Conservation (phyloP, 257 asterid genomes). For the Solanum chilense region DNA sequence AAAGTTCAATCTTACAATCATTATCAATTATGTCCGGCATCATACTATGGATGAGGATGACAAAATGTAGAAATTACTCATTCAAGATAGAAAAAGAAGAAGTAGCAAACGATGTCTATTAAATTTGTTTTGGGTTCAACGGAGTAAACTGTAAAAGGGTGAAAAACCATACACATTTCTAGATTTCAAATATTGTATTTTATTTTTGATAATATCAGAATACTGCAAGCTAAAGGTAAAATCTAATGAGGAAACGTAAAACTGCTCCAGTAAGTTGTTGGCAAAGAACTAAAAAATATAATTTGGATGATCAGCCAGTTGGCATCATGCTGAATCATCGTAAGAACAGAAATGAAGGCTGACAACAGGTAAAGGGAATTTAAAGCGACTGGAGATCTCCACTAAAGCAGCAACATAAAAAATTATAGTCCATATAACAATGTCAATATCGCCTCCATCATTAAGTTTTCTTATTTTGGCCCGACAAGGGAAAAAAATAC, state of each 20-base stretch:
- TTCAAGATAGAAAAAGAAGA: background rate
- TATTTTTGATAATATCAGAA: background rate
- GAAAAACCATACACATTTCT: background rate
- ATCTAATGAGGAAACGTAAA: background rate
- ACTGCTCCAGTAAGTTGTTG: background rate
- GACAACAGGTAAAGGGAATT: background rate
- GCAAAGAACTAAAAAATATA: background rate
- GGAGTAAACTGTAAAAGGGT: background rate
- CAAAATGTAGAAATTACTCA: background rate
- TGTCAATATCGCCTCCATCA: background rate
- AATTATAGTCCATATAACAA: background rate
- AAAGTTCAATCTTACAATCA: background rate
- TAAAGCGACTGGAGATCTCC: background rate
- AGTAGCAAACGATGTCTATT: background rate
- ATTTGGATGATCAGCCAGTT: background rate
- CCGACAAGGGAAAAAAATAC: background rate
- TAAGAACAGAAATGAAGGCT: background rate
- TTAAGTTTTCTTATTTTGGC: background rate
- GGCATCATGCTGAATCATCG: background rate
- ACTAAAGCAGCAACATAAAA: background rate
- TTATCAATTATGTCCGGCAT: background rate
- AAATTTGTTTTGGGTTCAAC: background rate
- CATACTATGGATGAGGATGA: background rate
- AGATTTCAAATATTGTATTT: background rate
- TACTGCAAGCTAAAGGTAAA: background rate